Evolutionary conservation across 768 basidiomycete genomes (phyloP).

Genomic region (Podaxis pistillaris): DNA sequence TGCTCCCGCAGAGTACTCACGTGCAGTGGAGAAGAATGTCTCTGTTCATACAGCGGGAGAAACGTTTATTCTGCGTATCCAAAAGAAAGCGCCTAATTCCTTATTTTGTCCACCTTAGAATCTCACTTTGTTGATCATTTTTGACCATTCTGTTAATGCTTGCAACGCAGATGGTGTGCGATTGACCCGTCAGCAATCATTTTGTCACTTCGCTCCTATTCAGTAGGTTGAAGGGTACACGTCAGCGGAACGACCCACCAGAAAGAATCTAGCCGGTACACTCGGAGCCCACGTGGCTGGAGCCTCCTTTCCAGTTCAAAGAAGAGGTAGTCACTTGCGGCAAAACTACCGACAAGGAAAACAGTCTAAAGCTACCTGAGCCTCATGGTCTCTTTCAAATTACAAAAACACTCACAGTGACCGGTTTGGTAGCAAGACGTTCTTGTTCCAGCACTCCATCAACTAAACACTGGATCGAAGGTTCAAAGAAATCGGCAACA

Average conservation of each 20-base stretch:
- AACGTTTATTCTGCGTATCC: no score
- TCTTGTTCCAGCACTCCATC: conserved; percentile 19
- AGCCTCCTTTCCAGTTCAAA: conserved; percentile 16
- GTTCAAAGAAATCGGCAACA: conserved; percentile 22
- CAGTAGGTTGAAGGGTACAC: background rate
- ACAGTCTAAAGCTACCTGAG: conserved; percentile 16
- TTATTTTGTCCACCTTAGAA: no score
- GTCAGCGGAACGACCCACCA: conserved; percentile 8
- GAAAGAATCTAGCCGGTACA: conserved; percentile 17
- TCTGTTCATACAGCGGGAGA: no score
- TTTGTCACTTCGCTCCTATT: conserved; percentile 24
- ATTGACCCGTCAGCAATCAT: conserved; percentile 30
- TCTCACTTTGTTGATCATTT: no score
- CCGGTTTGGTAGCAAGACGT: conserved; percentile 11
- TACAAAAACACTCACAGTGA: conserved; percentile 13
- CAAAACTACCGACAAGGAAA: conserved; percentile 25
- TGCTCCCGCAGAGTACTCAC: no score
- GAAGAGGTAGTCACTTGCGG: conserved; percentile 23
- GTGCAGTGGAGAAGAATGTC: no score
- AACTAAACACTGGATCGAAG: conserved; percentile 20
- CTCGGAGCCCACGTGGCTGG: conserved; percentile 5
- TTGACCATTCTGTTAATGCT: no score
- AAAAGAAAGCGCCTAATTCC: no score
- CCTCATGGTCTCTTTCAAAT: background rate
- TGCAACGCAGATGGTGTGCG: conserved; percentile 24